Evolutionary conservation across 345 rosid genomes (phyloP).

Genomic region (Cardamine chenopodiifolia): DNA sequence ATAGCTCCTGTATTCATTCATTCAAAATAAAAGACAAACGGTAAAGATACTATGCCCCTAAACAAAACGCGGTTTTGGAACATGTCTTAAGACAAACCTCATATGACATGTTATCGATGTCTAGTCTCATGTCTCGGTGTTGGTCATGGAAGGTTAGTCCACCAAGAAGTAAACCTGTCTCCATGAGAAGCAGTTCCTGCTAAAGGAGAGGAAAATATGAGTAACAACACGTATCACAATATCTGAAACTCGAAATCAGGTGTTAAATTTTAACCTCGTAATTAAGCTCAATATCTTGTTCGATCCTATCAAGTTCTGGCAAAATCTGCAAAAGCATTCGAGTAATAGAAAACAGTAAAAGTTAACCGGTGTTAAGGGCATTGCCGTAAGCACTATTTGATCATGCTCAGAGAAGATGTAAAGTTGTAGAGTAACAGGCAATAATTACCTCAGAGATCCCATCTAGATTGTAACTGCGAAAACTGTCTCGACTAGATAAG

Average conservation of each 20-base stretch:
- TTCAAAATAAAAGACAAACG: conserved; percentile 16
- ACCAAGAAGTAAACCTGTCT: conserved; percentile 69
- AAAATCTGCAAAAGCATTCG: conserved; percentile 57
- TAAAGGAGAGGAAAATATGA: conserved; percentile 27
- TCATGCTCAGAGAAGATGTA: conserved; percentile 13
- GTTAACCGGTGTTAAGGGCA: neutral
- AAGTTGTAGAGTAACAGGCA: conserved; percentile 21
- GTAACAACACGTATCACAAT: conserved; percentile 10
- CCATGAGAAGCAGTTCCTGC: conserved; percentile 90
- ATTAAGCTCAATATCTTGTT: conserved; percentile 75
- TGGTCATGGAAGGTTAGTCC: conserved; percentile 79
- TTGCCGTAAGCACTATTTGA: neutral
- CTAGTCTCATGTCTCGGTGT: conserved; percentile 94
- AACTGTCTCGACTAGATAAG: conserved; percentile 54
- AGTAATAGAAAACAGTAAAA: neutral
- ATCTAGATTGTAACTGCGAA: conserved; percentile 63
- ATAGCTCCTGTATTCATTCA: conserved; percentile 61
- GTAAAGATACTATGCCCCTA: conserved; percentile 9
- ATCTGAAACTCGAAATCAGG: neutral
- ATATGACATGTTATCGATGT: conserved; percentile 95
- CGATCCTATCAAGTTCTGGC: conserved; percentile 87
- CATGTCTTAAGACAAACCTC: conserved; percentile 60
- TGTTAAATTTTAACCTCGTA: conserved; percentile 60
- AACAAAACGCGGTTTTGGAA: neutral
- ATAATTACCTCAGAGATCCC: conserved; percentile 85